Evolutionary conservation across 1,139 yeast genomes (phyloP).

Genomic region (Pneumocystis oryctolagi): DNA sequence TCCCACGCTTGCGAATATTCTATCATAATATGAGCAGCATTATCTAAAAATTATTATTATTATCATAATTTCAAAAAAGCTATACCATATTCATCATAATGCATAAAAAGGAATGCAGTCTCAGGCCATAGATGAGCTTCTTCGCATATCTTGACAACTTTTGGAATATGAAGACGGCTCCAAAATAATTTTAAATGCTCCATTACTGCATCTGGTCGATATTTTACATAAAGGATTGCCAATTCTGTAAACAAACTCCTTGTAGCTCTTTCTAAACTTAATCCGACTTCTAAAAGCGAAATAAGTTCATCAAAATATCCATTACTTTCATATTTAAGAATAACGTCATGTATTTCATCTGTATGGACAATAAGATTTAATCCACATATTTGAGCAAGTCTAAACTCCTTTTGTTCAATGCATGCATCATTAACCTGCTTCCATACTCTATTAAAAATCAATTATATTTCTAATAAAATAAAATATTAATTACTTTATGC

Average conservation of each 20-base stretch:
- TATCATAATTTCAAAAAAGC: constrained; percentile 97
- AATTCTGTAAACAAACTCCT: constrained; percentile 99
- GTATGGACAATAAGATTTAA: constrained; percentile 92
- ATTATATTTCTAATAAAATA: not conserved
- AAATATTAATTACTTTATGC: constrained; percentile 34
- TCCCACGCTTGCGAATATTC: constrained; percentile 29
- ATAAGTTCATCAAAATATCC: constrained; percentile 89
- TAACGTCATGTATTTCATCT: constrained; percentile 86
- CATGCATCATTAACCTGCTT: constrained; percentile 95
- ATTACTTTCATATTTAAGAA: constrained; percentile 67
- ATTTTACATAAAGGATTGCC: constrained; percentile 79
- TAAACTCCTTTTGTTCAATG: constrained; percentile 85
- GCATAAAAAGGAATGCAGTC: constrained; percentile 87
- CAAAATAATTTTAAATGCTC: constrained; percentile 95
- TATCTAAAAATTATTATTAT: constrained; percentile 43
- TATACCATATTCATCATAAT: constrained; percentile 98
- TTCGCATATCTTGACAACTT: constrained; percentile 88
- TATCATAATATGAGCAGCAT: not conserved
- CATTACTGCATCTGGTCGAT: constrained; percentile 80
- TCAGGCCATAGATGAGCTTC: constrained; percentile 93
- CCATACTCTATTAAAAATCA: constrained; percentile 44
- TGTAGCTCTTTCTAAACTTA: constrained; percentile 94
- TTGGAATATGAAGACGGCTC: constrained; percentile 96
- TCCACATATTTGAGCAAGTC: constrained; percentile 97
- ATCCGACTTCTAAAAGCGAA: constrained; percentile 85